Base-by-base conservation (phyloP, 257 asterid genomes). In the Nemophila menziesii region DNA sequence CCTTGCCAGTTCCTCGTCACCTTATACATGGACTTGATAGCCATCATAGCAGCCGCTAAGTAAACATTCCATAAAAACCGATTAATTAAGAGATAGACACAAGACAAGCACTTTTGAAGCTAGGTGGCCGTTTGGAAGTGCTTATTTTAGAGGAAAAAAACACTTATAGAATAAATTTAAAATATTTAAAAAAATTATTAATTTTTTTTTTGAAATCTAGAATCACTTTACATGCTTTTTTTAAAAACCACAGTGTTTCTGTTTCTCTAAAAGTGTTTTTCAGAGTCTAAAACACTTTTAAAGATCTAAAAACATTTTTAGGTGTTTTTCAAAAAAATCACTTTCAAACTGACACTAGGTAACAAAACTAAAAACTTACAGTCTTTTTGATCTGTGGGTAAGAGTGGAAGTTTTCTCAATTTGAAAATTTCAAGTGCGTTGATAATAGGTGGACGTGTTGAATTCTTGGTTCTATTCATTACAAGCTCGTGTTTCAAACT, bases 1-100 rank as follows among this genome's bases (percentile, higher is more conserved):
- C 82, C 82, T 50, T 57, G 58, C 79, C 78, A 74, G 44, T 63
- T 61, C 17, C 39, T 64, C 21, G 46, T 55, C 41, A 70, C 38
- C 15, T 18, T 45, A 38, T 63, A 74, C 9, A 36, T 21, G 20
- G 44, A 23, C 58, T 63, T 61, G 26, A 70, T 55, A 24, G 59
- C 43, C 5, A 18, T 29, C 2, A 73, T 51, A 5, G 65, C 70
- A 4, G 11, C 48, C 14, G 57, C 78, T 66, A n/a, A n/a, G n/a
- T n/a, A 40, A n/a, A 23, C 11, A 15, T 40, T 40, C 21, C 17
- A 40, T 10, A 13, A 10, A 17, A 12, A 6, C 16, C 4, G 11
- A 11, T 40, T 17, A n/a, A n/a, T n/a, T n/a, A n/a, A n/a, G 16
- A 13, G 0, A 34, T 7, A 7, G 39, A 34, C n/a, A 34, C 3